Base-by-base conservation (phyloP, 2,329 filamentous ascomycete genomes). In the Claviceps quebecensis region DNA sequence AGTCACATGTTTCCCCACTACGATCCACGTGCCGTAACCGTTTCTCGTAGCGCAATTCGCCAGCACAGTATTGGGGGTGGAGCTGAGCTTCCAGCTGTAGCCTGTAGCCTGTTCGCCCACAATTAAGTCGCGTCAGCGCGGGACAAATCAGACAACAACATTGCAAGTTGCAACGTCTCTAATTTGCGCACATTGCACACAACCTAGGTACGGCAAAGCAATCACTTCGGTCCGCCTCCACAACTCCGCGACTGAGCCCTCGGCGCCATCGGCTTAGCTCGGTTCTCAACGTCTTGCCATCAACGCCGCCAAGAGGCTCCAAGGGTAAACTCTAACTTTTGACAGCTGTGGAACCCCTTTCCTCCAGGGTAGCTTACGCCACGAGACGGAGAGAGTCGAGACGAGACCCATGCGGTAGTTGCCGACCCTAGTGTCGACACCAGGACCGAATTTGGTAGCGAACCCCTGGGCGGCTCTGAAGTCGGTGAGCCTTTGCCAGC, bases 401-500 rank as follows among this genome's bases (percentile, higher is more conserved):
- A 19, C 19, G 19, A 40, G 23, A 16, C 16, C 22, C 16, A 13
- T 11, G 37, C 52, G 52, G 45, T 53, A 53, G 52, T 45, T 34
- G 29, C 29, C 29, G 26, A 29, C 26, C 26, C 26, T 29, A 29
- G 26, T 29, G 26, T 8, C 26, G 29, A 34, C 29, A 34, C 29
- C 29, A 34, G 11, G 11, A 39, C 45, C 52, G 44, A 38, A 53
- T 53, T 37, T 44, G 47, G 47, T 23, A 11, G 44, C 37, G 16
- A 49, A 7, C 17, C 47, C 44, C 51, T 41, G 37, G 43, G 47
- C 29, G 36, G 13, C 38, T 22, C 29, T 49, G 41, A 49, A 52
- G 51, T 52, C 51, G 51, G 51, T 53, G 51, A 53, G 47, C 47
- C 26, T 44, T 52, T 36, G 17, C 41, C 26, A 36, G 46, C 29